Evolutionary conservation across 192 early-diverging fungal species (phyloP).

Genomic region (Rhizophagus sp.): DNA sequence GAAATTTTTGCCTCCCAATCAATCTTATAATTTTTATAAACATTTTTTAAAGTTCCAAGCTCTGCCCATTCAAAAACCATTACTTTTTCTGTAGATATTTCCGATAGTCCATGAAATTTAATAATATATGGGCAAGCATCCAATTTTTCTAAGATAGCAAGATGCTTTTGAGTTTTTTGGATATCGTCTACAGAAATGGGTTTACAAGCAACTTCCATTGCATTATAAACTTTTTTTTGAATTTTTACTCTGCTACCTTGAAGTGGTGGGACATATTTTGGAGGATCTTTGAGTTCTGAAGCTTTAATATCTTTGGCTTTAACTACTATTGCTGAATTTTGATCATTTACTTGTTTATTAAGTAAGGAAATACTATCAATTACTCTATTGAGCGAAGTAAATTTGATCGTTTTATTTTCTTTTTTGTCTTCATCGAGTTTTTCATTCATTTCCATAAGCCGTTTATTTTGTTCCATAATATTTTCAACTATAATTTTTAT

Average conservation of each 20-base stretch:
- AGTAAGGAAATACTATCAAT: background rate
- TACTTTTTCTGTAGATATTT: background rate
- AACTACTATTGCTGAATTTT: background rate
- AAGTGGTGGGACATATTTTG: background rate
- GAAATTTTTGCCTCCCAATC: slow-evolving; percentile 7
- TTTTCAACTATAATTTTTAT: background rate
- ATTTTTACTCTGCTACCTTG: background rate
- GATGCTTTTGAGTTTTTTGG: background rate
- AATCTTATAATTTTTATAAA: background rate
- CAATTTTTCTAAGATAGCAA: slow-evolving; percentile 18
- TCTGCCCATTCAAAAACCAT: slow-evolving; percentile 31
- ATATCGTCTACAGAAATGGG: background rate
- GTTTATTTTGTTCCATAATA: background rate
- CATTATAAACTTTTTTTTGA: background rate
- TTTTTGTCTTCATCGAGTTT: background rate
- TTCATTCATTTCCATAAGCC: background rate
- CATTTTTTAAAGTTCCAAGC: slow-evolving; percentile 10
- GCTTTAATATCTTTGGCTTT: background rate
- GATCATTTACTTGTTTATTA: background rate
- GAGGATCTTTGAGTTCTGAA: background rate
- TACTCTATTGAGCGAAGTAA: background rate
- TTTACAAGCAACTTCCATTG: background rate
- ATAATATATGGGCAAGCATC: slow-evolving; percentile 15
- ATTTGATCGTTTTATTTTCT: background rate
- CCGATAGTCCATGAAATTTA: slow-evolving; percentile 24